Conservation (phyloP, 257 asterid species). For the Cordia subcordata region DNA sequence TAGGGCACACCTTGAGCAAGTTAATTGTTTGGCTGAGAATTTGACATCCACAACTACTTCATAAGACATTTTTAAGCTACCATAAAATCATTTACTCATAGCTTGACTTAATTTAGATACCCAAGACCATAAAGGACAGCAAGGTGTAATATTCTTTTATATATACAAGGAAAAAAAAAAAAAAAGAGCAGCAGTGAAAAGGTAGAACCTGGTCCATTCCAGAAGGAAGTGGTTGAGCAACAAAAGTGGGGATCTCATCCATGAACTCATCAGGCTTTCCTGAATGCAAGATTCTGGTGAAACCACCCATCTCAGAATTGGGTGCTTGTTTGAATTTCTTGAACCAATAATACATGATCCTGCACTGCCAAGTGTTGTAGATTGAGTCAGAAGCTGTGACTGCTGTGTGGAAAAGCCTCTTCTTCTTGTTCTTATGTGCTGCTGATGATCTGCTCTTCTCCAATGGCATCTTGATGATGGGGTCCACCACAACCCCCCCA, state of each 20-base stretch:
- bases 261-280: slow-evolving; percentile 5
- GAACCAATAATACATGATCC: slow-evolving; percentile 13
- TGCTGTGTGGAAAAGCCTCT: slow-evolving; percentile 37
- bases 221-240: slow-evolving; percentile 10
- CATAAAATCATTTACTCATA: too few species aligned
- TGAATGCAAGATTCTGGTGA: slow-evolving; percentile 10
- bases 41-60: too few species aligned
- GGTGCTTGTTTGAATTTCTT: slow-evolving; percentile 2
- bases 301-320: slow-evolving; percentile 9
- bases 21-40: too few species aligned
- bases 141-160: not conserved
- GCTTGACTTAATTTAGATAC: too few species aligned
- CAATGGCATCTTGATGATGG: slow-evolving; percentile 60
- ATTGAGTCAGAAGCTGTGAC: slow-evolving; percentile 7
- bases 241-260: slow-evolving; percentile 15
- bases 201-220: slow-evolving; percentile 11
- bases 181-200: not conserved
- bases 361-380: slow-evolving; percentile 8
- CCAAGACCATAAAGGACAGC: too few species aligned
- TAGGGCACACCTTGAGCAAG: too few species aligned
- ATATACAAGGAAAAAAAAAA: not conserved
- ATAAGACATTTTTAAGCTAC: too few species aligned
- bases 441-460: slow-evolving; percentile 7
- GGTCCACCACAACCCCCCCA: slow-evolving; percentile 24
- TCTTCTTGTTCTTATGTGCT: slow-evolving; percentile 20